Evolutionary conservation across 148 eudicot genomes (phyloP).

Genomic region (Chenopodium quinoa): DNA sequence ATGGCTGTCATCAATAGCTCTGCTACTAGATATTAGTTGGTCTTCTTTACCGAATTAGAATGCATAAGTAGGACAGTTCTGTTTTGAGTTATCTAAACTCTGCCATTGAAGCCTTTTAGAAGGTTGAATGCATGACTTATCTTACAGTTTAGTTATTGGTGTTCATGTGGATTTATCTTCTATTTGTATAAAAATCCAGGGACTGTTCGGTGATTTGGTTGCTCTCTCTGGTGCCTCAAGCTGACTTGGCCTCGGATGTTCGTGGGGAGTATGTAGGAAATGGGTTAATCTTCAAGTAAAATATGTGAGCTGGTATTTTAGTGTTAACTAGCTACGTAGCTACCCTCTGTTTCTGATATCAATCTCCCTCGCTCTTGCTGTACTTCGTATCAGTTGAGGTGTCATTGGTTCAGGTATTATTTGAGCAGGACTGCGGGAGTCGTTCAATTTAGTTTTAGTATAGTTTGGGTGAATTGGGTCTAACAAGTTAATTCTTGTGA

Average conservation of each 20-base stretch:
- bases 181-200: neutral
- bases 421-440: neutral
- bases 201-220: neutral
- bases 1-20: constrained; percentile 18
- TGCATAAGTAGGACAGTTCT: constrained; percentile 18
- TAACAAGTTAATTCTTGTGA: neutral
- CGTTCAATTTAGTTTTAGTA: neutral
- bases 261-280: neutral
- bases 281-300: neutral
- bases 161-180: neutral
- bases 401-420: neutral
- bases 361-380: no score
- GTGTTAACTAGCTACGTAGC: no score
- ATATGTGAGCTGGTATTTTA: neutral
- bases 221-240: neutral
- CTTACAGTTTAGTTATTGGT: neutral
- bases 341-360: no score
- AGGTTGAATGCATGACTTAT: neutral
- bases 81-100: neutral
- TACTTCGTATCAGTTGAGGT: no score
- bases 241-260: neutral
- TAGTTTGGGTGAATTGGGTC: neutral
- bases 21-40: constrained; percentile 11
- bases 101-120: neutral
- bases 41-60: neutral